A percentile compares a stretch with the other conserved stretches of the same genome.
These are phyloP conservation scores for Phalaenopsis equestris DNA, from an alignment of 106 monocot genomes.

Conservation along the genomic window DNA sequence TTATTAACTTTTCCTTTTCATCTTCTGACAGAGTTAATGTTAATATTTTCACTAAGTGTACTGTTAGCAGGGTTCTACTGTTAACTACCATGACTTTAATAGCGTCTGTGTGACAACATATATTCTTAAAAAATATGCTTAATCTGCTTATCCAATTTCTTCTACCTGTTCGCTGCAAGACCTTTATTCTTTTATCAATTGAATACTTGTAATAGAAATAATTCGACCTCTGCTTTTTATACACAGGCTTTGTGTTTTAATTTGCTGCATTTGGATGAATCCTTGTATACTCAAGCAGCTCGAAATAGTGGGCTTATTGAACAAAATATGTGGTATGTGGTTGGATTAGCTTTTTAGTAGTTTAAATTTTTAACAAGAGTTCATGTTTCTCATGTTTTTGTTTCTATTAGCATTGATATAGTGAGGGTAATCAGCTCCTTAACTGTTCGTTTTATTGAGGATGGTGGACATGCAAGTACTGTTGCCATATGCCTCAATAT, in stretches of 20 bases:
- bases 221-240: background rate
- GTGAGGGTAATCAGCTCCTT: conserved; percentile 50
- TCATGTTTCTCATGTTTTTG: background rate
- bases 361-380: background rate
- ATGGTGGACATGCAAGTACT: conserved; percentile 24
- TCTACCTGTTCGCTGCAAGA: background rate
- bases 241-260: conserved; percentile 57
- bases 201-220: background rate
- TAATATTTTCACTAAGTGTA: background rate
- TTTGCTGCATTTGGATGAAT: conserved; percentile 40
- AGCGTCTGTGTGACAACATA: no score
- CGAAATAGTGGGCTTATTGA: conserved; percentile 23
- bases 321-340: conserved; percentile 40
- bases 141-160: background rate
- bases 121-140: background rate
- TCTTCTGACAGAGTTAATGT: background rate
- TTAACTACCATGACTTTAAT: no score
- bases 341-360: background rate
- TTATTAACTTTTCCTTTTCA: background rate
- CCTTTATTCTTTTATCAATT: background rate
- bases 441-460: conserved; percentile 38
- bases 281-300: conserved; percentile 22
- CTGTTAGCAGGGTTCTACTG: background rate
- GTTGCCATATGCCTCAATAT: conserved; percentile 59
- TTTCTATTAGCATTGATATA: conserved; percentile 55